phyloP scores from a whole-genome alignment of 208 protist genomes.

The Leishmania lainsoni region DNA sequence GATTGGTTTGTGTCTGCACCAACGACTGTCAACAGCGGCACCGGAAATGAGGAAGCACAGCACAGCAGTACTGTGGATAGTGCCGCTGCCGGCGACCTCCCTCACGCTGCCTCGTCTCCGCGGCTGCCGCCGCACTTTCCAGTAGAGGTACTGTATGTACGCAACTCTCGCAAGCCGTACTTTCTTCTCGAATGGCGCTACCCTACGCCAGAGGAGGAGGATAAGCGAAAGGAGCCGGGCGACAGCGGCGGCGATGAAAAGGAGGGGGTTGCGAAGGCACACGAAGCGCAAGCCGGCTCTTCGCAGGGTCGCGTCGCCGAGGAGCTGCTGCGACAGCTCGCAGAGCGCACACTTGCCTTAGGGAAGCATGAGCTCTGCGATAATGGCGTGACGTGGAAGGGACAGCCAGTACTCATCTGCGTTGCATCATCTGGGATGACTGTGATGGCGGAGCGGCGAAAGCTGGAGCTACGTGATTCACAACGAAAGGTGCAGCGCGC shows the following conservation, averaged over 20 bases:
- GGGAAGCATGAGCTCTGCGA: slow-evolving; percentile 5
- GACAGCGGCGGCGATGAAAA: slow-evolving; percentile 1
- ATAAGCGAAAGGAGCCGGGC: slow-evolving; percentile 18
- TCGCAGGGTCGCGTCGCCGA: slow-evolving; percentile 8
- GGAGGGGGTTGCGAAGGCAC: background rate
- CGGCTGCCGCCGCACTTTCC: slow-evolving; percentile 52
- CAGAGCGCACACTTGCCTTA: slow-evolving; percentile 32
- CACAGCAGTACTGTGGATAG: background rate
- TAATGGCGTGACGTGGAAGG: slow-evolving; percentile 35
- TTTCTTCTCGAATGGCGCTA: slow-evolving; percentile 83
- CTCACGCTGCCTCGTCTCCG: slow-evolving; percentile 1
- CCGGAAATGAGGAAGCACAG: background rate
- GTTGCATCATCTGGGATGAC: slow-evolving; percentile 49
- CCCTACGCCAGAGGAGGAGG: slow-evolving; percentile 41
- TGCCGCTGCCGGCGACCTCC: background rate
- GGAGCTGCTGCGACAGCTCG: slow-evolving; percentile 13
- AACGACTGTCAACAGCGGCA: background rate
- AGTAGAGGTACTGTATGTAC: slow-evolving; percentile 72
- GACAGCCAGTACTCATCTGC: slow-evolving; percentile 48
- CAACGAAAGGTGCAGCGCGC: slow-evolving; percentile 27
- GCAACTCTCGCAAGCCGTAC: slow-evolving; percentile 73
- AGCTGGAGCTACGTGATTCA: slow-evolving; percentile 61
- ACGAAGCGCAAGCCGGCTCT: slow-evolving; percentile 2
- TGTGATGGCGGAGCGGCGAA: slow-evolving; percentile 49
- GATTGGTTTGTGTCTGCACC: slow-evolving; percentile 36